Conservation (phyloP, 768 basidiomycete genomes). For the Russula lepida region DNA sequence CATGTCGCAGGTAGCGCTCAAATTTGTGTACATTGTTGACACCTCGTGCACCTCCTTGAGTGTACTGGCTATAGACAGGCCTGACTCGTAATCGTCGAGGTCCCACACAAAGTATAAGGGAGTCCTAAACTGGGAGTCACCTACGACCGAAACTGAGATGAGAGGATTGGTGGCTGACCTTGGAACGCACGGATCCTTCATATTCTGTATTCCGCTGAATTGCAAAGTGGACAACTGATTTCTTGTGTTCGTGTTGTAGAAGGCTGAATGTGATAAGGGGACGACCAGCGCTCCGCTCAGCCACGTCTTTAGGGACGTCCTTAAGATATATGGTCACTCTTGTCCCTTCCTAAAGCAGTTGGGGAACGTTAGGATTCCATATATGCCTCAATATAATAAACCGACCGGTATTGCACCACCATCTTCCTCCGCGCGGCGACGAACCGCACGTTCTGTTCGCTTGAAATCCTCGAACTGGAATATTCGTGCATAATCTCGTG, state of each 20-base stretch:
- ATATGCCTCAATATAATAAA: background rate
- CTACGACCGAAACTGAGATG: background rate
- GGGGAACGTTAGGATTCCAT: background rate
- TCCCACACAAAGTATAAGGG: constrained; percentile 81
- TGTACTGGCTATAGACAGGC: constrained; percentile 89
- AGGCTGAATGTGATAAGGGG: constrained; percentile 73
- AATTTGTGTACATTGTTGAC: constrained; percentile 97
- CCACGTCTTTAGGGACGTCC: constrained; percentile 61
- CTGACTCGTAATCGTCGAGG: constrained; percentile 77
- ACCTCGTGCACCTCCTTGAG: constrained; percentile 82
- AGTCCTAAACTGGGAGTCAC: constrained; percentile 47
- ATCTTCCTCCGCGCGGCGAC: constrained; percentile 58
- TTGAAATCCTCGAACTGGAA: constrained; percentile 97
- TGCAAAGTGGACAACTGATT: constrained; percentile 84
- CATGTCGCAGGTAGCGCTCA: constrained; percentile 82
- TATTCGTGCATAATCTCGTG: constrained; percentile 86
- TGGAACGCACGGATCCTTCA: constrained; percentile 78
- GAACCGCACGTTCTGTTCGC: constrained; percentile 67
- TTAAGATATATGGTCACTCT: constrained; percentile 72
- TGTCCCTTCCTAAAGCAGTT: constrained; percentile 56
- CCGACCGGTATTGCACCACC: constrained; percentile 54
- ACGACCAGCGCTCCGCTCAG: constrained; percentile 25
- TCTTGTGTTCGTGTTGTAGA: constrained; percentile 93
- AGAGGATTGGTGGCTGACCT: constrained; percentile 39
- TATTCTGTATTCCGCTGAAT: constrained; percentile 96